Conservation (phyloP, 352 stramenopile genomes). For the Phytophthora ohioensis region DNA sequence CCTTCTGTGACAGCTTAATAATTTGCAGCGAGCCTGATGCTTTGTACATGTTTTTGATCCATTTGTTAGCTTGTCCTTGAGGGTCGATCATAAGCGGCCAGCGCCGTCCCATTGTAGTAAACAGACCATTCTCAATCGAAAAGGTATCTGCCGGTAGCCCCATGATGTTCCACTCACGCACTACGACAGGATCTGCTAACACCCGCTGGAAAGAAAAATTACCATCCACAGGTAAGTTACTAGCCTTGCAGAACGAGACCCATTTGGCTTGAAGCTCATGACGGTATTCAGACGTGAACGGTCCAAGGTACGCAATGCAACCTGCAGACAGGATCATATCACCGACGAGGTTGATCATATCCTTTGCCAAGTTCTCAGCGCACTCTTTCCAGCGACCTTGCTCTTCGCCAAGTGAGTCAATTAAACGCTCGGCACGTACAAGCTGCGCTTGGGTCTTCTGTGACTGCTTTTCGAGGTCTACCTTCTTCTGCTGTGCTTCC, state of each 20-base stretch:
- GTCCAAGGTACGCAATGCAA: slow-evolving; percentile 93
- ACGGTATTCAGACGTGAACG: slow-evolving; percentile 90
- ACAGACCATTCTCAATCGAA: slow-evolving; percentile 94
- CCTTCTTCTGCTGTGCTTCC: slow-evolving; percentile 92
- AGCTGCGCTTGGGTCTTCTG: slow-evolving; percentile 90
- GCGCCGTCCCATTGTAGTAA: slow-evolving; percentile 90
- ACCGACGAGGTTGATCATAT: slow-evolving; percentile 93
- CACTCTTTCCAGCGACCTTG: slow-evolving; percentile 92
- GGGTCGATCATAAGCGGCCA: slow-evolving; percentile 96
- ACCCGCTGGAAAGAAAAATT: slow-evolving; percentile 89
- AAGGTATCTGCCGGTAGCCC: slow-evolving; percentile 93
- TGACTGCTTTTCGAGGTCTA: slow-evolving; percentile 91
- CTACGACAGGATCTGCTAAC: slow-evolving; percentile 84
- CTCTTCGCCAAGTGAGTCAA: slow-evolving; percentile 91
- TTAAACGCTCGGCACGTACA: slow-evolving; percentile 89
- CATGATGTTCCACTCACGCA: slow-evolving; percentile 94
- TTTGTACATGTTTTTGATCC: slow-evolving; percentile 95
- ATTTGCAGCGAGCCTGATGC: slow-evolving; percentile 80
- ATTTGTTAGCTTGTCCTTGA: slow-evolving; percentile 94
- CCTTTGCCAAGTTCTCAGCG: slow-evolving; percentile 69
- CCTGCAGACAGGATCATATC: slow-evolving; percentile 94
- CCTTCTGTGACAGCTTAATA: slow-evolving; percentile 94
- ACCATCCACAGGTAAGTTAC: slow-evolving; percentile 84
- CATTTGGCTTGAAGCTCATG: slow-evolving; percentile 88
- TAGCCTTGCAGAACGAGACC: slow-evolving; percentile 83